Base-by-base conservation (phyloP, 495 filamentous ascomycete species). In the Darksidea phi region DNA sequence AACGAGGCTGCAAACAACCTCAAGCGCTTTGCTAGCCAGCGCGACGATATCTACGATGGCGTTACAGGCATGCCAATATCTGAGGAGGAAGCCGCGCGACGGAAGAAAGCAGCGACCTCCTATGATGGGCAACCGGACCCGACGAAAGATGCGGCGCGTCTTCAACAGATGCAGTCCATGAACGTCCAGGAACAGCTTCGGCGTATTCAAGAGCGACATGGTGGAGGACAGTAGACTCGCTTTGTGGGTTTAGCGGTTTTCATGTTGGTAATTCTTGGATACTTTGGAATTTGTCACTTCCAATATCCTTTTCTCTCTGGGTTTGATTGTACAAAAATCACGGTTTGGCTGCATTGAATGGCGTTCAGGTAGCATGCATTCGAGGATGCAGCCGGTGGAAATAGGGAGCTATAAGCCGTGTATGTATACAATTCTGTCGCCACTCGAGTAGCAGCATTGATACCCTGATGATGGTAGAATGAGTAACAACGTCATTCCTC, bases 1-100 rank as follows among this genome's bases (percentile, higher is more conserved):
- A 80, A 79, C 32, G 92, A 97, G 66, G 92, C 95, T 24, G 92
- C 91, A 59, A 89, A 88, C 71, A 97, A 98, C 68, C 80, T 98
- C 61, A 97, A 97, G 77, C 89, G 94, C n/a, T 81, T 97, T 26
- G 91, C 93, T n/a, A 90, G 86, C 53, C 90, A 95, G 70, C 84
- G 94, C 32, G 86, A 81, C 62, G 94, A 98, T 71, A 80, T 97
- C n/a, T 97, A 96, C 71, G 92, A 98, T 67, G 79, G 80, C 3
- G 79, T 82, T 20, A 85, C 86, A 0, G 88, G 88, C 1, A 78
- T 86, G 68, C 75, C 82, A 17, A 74, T 89, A 32, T 75, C 81
- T 0, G 86, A 87, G 48, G 91, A 95, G 67, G 91, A 95, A 74
- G 78, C 82, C 61, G 84, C 82, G 37, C 76, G 91, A 58, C 80